Evolutionary conservation across 164 flowering plant genomes (phyloP).

Genomic region (Tinospora cordifolia): DNA sequence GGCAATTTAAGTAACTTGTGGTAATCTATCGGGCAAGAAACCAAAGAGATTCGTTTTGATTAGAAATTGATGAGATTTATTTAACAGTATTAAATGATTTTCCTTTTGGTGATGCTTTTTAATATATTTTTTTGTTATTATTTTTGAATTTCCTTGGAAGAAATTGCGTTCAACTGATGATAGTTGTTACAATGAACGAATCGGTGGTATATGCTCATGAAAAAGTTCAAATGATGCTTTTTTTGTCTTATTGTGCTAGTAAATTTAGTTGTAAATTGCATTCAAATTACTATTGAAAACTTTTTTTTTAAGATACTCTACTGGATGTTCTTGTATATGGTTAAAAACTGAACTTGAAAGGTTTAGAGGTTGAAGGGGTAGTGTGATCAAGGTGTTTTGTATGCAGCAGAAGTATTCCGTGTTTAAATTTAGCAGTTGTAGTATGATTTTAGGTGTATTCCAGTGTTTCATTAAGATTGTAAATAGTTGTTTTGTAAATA

Average conservation of each 20-base stretch:
- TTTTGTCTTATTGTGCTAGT: not conserved
- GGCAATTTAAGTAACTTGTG: too few species aligned
- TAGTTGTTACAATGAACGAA: not conserved
- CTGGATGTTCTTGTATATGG: too few species aligned
- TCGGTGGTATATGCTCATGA: not conserved
- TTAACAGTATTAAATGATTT: not conserved
- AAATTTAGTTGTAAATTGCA: too few species aligned
- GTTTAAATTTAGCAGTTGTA: not conserved
- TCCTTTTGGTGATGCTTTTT: not conserved
- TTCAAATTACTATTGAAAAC: too few species aligned
- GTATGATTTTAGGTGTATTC: not conserved
- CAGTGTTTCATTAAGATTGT: too few species aligned
- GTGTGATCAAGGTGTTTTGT: too few species aligned
- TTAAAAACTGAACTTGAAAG: too few species aligned
- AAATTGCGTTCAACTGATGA: not conserved
- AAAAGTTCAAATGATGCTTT: not conserved
- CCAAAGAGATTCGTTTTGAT: not conserved
- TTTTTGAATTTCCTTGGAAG: not conserved
- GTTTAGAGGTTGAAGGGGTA: too few species aligned
- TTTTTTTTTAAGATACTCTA: too few species aligned
- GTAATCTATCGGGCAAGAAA: not conserved
- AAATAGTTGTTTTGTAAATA: too few species aligned
- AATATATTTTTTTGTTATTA: not conserved
- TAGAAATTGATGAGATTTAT: not conserved
- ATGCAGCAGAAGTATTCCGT: too few species aligned